These are phyloP conservation scores for Thelephora ganbajun DNA, from an alignment of 768 basidiomycete genomes.

Conservation along the genomic window DNA sequence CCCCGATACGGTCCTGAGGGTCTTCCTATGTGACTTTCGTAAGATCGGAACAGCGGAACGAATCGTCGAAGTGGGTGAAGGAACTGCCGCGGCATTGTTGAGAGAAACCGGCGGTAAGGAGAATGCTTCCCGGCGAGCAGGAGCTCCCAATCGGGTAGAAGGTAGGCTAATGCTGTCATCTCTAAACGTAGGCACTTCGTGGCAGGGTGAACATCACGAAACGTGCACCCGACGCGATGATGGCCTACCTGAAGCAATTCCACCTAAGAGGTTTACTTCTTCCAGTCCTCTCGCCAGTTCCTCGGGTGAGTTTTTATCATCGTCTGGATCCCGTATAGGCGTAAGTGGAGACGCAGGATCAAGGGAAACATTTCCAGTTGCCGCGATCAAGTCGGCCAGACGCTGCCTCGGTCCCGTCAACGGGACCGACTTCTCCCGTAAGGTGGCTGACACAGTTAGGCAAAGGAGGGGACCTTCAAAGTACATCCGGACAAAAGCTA, in stretches of 20 bases:
- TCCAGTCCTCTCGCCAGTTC: conserved; percentile 34
- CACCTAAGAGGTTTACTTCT: conserved; percentile 57
- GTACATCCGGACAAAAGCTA: conserved; percentile 63
- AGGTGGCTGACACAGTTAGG: conserved; percentile 72
- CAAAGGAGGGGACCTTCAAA: conserved; percentile 68
- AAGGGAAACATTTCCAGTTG: conserved; percentile 15
- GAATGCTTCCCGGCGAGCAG: conserved; percentile 46
- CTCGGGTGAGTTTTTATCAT: conserved; percentile 15
- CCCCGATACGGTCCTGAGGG: conserved; percentile 65
- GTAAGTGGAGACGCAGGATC: conserved; percentile 17
- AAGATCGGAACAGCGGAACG: conserved; percentile 35
- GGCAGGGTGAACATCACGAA: not conserved
- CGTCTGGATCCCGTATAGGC: conserved; percentile 20
- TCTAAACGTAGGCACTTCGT: not conserved
- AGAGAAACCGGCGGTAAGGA: conserved; percentile 45
- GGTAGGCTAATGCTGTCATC: conserved; percentile 33
- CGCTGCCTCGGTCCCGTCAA: conserved; percentile 25
- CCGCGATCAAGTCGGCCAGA: conserved; percentile 19
- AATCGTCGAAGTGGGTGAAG: conserved; percentile 32
- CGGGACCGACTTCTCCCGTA: conserved; percentile 64
- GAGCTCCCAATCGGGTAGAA: conserved; percentile 54
- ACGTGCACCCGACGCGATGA: not conserved
- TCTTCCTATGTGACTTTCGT: conserved; percentile 76
- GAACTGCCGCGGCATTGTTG: conserved; percentile 31
- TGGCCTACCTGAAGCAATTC: conserved; percentile 46